Base-by-base conservation (phyloP, 768 basidiomycete genomes). In the Calvatia gigantea region DNA sequence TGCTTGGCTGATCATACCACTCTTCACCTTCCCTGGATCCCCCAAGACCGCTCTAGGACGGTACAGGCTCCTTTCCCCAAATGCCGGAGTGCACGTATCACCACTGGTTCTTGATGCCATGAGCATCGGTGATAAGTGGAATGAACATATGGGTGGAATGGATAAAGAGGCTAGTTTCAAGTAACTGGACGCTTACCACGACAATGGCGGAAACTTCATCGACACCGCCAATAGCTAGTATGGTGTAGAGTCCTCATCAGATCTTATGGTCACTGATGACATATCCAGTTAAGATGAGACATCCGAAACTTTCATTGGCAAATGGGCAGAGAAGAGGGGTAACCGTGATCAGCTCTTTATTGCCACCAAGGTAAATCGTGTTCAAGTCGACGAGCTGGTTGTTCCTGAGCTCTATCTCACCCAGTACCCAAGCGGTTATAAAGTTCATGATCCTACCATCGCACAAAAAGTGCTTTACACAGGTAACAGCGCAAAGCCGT, bases 281-380 rank as follows among this genome's bases (percentile, higher is more conserved):
- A n/a, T n/a, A n/a, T n/a, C n/a, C 32, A 78, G 75, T 50, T 80
- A 84, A 58, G 74, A 81, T 51, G 82, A 79, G 56, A 63, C 73
- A 29, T 81, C 79, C 4, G 83, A 87, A 61, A 44, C 56, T 38
- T 75, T 75, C 60, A 70, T 80, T 27, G 79, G 79, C 4, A 78
- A 81, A 58, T 82, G 79, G 79, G 72, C 75, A 55, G 72, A 76
- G 57, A 57, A 65, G 35, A 66, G 77, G 14, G 70, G 68, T 1
- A 75, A 73, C 44, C 67, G 80, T 14, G 76, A 81, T 56, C 75
- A 78, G 58, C 69, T 82, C n/a, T 73, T 80, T 48, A 70, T 80
- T 44, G 73, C 75, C 15, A 67, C 72, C 49, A 71, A 80, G 69
- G 72, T 74, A 56, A 23, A 59, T 42, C 1, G 27, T 17, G 11